Evolutionary conservation across 495 filamentous ascomycete genomes (phyloP), one percentile per base, ranked within the genome.

Genomic region (Aspergillus nidulans): DNA sequence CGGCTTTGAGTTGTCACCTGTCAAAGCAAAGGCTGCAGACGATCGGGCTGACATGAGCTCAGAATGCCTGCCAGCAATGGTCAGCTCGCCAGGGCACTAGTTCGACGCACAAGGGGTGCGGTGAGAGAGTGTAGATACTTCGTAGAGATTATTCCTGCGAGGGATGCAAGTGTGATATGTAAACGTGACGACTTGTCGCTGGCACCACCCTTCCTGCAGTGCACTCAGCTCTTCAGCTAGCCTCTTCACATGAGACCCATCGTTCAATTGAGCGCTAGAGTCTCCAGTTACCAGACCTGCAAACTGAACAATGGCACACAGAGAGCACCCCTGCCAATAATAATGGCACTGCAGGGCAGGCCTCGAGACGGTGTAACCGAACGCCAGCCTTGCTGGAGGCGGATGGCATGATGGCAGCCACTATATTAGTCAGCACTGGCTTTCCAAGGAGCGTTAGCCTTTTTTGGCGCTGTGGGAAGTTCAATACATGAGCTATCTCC

Each of bases 71-170:
- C 6, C 30, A 6, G 9, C 4, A 34, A 13, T 34, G 30, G 36
- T 39, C 36, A 39, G 15, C 23, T 26, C 23, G 42, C 21, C 23
- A 25, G 4, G 21, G 28, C 38, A 50, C 39, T 40, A 39, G 36
- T 49, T 18, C 34, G 43, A 52, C 41, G 57, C 52, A 56, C 15
- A 41, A 32, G 46, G 26, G 40, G 54, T 56, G 54, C 54, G 36
- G 36, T 39, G 36, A 39, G 36, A 39, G 18, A 16, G 36, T 18
- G 3, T 4, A 2, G n/a, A 16, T 39, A 39, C 36, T 39, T n/a
- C 15, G 36, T 39, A 39, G 36, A 39, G 6, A 13, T 9, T 34
- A 12, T 10, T 34, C 15, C 30, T 34, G 30, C 30, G 30, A 34
- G 30, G 26, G 26, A 12, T 34, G 7, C n/a, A 18, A 49, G 7